Conservation (phyloP, 2,329 filamentous ascomycete genomes). For the Cercospora sp. region DNA sequence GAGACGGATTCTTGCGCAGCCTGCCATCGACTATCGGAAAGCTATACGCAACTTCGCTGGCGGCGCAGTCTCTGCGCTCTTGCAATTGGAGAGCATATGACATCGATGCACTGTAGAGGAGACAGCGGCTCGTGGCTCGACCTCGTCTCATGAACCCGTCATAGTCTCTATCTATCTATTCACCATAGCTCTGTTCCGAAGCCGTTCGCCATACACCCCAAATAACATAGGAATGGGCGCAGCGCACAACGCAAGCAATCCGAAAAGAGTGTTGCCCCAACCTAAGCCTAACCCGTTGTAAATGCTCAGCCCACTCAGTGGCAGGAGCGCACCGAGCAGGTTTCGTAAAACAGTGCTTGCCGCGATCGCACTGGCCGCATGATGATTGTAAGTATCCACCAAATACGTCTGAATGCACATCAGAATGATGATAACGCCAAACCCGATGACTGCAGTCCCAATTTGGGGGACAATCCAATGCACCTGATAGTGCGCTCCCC, state of each 20-base stretch:
- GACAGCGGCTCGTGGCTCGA: no score
- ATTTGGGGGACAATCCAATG: constrained; percentile 29
- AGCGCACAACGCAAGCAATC: constrained; percentile 50
- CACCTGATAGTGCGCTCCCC: constrained; percentile 12
- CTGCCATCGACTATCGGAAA: no score
- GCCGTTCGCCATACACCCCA: constrained; percentile 47
- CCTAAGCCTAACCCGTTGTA: constrained; percentile 60
- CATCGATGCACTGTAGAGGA: no score
- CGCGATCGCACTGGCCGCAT: constrained; percentile 63
- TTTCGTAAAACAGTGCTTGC: constrained; percentile 61
- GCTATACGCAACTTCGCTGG: no score
- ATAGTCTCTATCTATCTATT: no score
- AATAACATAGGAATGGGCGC: constrained; percentile 49
- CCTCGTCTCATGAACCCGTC: no score
- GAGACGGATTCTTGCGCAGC: no score
- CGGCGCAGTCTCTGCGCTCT: no score
- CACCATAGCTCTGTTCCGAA: constrained; percentile 24
- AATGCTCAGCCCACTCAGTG: constrained; percentile 58
- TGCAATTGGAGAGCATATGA: no score
- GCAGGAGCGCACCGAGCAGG: constrained; percentile 57
- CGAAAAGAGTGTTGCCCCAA: constrained; percentile 59
- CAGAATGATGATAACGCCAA: constrained; percentile 28
- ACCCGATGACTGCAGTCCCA: constrained; percentile 30
- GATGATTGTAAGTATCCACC: constrained; percentile 59
- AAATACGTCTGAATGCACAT: constrained; percentile 55